A percentile compares a stretch with the other conserved stretches of the same genome.
These are phyloP conservation scores for Leucocoprinus leucothites DNA, from an alignment of 768 basidiomycete species.

Conservation along the genomic window DNA sequence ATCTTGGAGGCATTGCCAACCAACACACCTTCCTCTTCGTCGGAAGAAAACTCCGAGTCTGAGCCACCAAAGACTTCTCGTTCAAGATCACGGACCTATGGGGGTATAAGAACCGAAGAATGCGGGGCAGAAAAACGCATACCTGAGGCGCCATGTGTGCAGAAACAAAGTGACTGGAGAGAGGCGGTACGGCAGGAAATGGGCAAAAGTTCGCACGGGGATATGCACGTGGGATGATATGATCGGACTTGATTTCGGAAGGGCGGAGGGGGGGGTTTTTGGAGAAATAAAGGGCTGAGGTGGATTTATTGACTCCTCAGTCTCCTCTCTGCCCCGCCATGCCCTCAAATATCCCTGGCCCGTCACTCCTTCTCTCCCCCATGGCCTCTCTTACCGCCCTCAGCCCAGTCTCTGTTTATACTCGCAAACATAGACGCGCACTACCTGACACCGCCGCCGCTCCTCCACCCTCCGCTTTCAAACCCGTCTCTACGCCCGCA, in stretches of 20 bases:
- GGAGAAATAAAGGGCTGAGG: too few species aligned
- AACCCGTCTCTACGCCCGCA: too few species aligned
- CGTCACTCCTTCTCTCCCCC: too few species aligned
- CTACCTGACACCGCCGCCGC: too few species aligned
- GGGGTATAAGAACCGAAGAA: slow-evolving; percentile 6
- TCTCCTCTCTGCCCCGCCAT: slow-evolving; percentile 2
- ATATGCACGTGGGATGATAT: slow-evolving; percentile 5
- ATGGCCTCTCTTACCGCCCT: too few species aligned
- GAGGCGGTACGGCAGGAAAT: background rate
- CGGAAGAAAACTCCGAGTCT: slow-evolving; percentile 80
- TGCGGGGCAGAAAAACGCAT: slow-evolving; percentile 7
- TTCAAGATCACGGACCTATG: slow-evolving; percentile 39
- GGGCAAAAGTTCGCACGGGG: background rate
- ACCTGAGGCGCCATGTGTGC: slow-evolving; percentile 16
- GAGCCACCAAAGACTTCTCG: slow-evolving; percentile 81
- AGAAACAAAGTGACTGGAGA: too few species aligned
- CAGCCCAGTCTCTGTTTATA: too few species aligned
- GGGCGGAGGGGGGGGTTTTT: background rate
- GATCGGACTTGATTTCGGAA: background rate
- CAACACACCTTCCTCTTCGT: slow-evolving; percentile 58
- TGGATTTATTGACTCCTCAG: too few species aligned
- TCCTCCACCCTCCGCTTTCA: too few species aligned
- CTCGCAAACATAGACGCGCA: too few species aligned
- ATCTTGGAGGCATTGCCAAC: background rate
- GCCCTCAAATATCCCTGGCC: background rate